Evolutionary conservation across 148 eudicot species (phyloP).

Genomic region (Chenopodium berlandieri): DNA sequence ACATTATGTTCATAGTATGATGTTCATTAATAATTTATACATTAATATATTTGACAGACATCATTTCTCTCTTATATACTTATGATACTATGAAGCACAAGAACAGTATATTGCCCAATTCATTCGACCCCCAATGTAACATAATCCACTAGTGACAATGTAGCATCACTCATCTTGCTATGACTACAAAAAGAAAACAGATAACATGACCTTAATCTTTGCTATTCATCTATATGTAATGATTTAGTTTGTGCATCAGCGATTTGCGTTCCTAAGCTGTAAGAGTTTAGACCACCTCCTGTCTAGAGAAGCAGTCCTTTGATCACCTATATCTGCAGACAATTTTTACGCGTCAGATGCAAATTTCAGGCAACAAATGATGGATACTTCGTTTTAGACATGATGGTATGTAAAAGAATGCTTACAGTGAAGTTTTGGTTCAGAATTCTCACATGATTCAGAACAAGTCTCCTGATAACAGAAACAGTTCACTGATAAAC

Average conservation of each 20-base stretch:
- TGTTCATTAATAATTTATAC: too few relatives aligned
- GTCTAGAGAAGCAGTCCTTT: conserved; percentile 51
- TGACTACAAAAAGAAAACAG: not conserved
- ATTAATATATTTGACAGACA: not conserved
- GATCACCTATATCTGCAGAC: conserved; percentile 59
- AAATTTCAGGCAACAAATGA: not conserved
- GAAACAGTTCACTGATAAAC: not conserved
- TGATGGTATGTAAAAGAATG: not conserved
- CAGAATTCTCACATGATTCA: conserved; percentile 62
- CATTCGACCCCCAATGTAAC: not conserved
- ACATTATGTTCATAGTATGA: too few relatives aligned
- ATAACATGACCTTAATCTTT: not conserved
- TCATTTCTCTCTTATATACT: not conserved
- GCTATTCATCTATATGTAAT: not conserved
- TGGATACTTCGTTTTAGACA: not conserved
- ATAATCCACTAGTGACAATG: not conserved
- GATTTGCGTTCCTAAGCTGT: conserved; percentile 36
- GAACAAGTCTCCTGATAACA: conserved; percentile 78
- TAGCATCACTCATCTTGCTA: not conserved
- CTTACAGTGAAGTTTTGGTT: conserved; percentile 65
- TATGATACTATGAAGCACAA: not conserved
- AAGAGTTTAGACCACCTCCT: conserved; percentile 65
- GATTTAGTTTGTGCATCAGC: not conserved
- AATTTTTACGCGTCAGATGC: not conserved
- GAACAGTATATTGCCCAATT: not conserved